Conservation (phyloP, 2,329 filamentous ascomycete genomes). For the Alternaria alternata region DNA sequence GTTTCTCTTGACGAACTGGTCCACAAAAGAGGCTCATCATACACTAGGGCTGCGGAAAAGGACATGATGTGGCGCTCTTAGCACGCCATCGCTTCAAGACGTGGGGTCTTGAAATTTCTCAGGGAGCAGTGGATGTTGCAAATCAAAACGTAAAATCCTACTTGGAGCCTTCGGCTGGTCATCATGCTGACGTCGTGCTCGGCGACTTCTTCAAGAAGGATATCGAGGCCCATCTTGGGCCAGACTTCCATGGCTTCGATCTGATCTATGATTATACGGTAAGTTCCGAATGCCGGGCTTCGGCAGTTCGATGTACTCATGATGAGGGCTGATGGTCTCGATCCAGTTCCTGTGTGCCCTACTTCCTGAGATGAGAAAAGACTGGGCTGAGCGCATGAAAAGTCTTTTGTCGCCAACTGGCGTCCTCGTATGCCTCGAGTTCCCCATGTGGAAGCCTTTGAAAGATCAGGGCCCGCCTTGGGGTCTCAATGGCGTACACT, state of each 20-base stretch:
- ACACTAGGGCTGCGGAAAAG: slow-evolving; percentile 71
- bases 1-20: background rate
- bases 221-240: slow-evolving; percentile 56
- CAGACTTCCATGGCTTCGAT: slow-evolving; percentile 57
- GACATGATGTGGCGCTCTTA: slow-evolving; percentile 79
- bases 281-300: slow-evolving; percentile 26
- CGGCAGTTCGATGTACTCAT: background rate
- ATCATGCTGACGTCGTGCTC: slow-evolving; percentile 60
- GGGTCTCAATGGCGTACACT: slow-evolving; percentile 61
- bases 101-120: slow-evolving; percentile 73
- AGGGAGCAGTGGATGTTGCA: slow-evolving; percentile 48
- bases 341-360: slow-evolving; percentile 66
- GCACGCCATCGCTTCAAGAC: slow-evolving; percentile 76
- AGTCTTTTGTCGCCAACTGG: slow-evolving; percentile 61
- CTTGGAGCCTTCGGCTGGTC: slow-evolving; percentile 10
- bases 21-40: background rate
- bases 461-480: slow-evolving; percentile 74
- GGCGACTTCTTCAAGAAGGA: slow-evolving; percentile 71
- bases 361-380: slow-evolving; percentile 60
- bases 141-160: slow-evolving; percentile 21
- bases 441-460: slow-evolving; percentile 73
- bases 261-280: slow-evolving; percentile 68
- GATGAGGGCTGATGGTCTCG: background rate
- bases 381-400: slow-evolving; percentile 64
- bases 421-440: slow-evolving; percentile 72